Base-by-base conservation (phyloP, 352 stramenopile genomes). In the Phytopythium montanum region DNA sequence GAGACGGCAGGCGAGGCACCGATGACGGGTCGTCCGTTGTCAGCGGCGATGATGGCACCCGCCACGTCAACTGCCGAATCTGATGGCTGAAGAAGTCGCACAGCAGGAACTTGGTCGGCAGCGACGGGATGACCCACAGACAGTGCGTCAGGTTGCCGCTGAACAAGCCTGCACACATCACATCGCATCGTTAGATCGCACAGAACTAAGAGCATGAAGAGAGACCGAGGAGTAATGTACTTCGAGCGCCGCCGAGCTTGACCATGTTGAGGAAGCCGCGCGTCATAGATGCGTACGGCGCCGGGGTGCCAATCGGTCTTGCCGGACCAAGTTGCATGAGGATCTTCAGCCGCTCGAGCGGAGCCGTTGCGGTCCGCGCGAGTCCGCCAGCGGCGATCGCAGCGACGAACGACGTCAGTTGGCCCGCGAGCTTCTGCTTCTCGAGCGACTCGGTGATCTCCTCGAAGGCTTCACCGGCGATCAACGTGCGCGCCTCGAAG, bases 271-370 rank as follows among this genome's bases (percentile, higher is more conserved):
- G 19, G 36, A 90, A 70, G 13, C 85, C 85, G 36, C 73, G 69
- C 0, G 62, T 62, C 14, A 85, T 41, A 0, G 76, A 88, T 3
- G 60, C 60, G 56, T 92, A 92, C 25, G 76, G 80, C 29, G 55
- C 18, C 14, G 21, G 12, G 21, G 26, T 26, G 28, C n/a, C 53
- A 3, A 21, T 6, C 5, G 38, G 29, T 9, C 67, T 75, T 4
- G 64, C 67, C 1, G 65, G 61, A 19, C 71, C 51, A 8, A 88
- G 59, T 58, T 95, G 86, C 70, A 90, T 90, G 12, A 94, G 60
- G 29, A 95, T 92, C 54, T 95, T 95, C 12, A 95, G 55, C 0
- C 86, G 76, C 59, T 95, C 86, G 3, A 95, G 62, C 13, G 86
- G 86, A 5, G 86, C 86, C 56, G 73, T 88, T 12, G 70, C 74